Conservation (phyloP, 306 rosid genomes). For the Delonix regia region DNA sequence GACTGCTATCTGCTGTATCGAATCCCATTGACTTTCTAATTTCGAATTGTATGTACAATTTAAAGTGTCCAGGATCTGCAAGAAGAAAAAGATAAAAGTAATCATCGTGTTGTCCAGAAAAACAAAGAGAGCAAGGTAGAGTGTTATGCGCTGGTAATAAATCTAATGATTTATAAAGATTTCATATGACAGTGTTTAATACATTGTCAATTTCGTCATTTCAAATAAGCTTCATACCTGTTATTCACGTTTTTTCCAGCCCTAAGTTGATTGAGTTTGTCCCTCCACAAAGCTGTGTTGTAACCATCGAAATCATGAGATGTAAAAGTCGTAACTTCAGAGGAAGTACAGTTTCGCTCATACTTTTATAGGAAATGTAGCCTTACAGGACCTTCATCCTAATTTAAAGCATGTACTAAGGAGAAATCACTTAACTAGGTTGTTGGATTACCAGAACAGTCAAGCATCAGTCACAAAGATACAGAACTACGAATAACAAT, state of each 20-base stretch:
- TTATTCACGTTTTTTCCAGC: conserved; percentile 43
- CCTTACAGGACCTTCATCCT: not conserved
- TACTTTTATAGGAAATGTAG: not conserved
- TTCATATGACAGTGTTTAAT: not conserved
- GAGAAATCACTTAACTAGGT: not conserved
- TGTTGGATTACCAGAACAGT: conserved; percentile 4
- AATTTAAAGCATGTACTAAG: not conserved
- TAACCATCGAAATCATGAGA: conserved; percentile 31
- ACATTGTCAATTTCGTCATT: not conserved
- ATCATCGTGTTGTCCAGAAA: not conserved
- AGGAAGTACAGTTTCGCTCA: not conserved
- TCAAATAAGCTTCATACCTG: conserved; percentile 36
- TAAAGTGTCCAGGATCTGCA: conserved; percentile 44
- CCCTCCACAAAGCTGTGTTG: conserved; percentile 55
- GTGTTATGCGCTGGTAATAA: not conserved
- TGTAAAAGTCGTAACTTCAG: not conserved
- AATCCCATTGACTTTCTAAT: conserved; percentile 29
- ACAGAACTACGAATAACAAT: not conserved
- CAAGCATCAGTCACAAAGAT: not conserved
- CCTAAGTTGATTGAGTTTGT: conserved; percentile 52
- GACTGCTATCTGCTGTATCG: conserved; percentile 26
- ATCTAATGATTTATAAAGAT: not conserved
- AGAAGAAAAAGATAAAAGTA: not conserved
- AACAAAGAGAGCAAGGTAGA: not conserved
- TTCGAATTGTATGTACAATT: conserved; percentile 31